Base-by-base conservation (phyloP, 768 basidiomycete genomes). In the Leccinum truebloodii region DNA sequence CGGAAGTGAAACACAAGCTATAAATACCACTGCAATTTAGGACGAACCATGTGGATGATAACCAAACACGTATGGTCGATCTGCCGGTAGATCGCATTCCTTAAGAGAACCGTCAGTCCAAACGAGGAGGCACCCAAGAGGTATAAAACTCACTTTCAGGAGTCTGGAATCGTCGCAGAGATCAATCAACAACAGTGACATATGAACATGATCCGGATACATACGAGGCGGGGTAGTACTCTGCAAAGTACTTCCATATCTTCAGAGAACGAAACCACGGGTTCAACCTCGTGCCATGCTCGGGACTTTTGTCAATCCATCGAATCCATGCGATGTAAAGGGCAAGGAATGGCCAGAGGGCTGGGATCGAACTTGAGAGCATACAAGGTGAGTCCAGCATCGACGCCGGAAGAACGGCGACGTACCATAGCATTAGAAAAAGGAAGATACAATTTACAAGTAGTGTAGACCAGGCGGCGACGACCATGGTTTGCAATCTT, bases 51-150 rank as follows among this genome's bases (percentile, higher is more conserved):
- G 97, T 18, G 97, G 97, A 75, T 99, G 97, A 75, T 98, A 98
- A 8, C 96, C 97, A 75, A 99, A 99, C 14, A 99, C 84, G 76
- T 99, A 99, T 20, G 92, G 89, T 63, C 95, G 79, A 73, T 97
- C 93, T 12, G 96, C 79, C 1, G 96, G 94, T 24, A 99, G 81
- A 64, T 96, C 92, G 37, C 86, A 88, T 76, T 94, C 94, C 94
- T 72, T 59, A 16, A 22, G 34, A 35, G 16, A 54, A 5, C 1
- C 0, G 39, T 54, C 9, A 57, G 18, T 16, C 37, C 1, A 35
- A 16, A 50, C 5, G 13, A 26, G 3, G 14, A 24, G 30, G 26
- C 3, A 8, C 16, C 3, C 12, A 26, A 30, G 54, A 32, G 14
- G 12, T 12, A 14, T 9, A 6, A 50, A 30, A 59, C 76, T 63